phyloP scores from a whole-genome alignment of 2,329 filamentous ascomycete genomes.

The Exophiala bonariae region DNA sequence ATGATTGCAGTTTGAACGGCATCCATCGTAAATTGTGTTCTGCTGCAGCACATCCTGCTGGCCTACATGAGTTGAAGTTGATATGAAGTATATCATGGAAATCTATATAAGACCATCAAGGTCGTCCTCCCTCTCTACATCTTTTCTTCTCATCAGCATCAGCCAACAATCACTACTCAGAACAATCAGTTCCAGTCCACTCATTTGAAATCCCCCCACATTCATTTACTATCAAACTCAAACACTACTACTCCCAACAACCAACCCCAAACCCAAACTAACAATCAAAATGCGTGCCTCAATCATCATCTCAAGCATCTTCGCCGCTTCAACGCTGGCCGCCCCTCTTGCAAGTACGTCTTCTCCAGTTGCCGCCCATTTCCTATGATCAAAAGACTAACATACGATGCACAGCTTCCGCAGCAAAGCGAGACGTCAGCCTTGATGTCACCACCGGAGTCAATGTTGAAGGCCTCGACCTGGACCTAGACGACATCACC shows the following conservation, averaged over 20 bases:
- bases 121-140: no score
- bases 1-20: no score
- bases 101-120: no score
- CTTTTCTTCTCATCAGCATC: conserved; percentile 1
- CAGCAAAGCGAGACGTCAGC: no score
- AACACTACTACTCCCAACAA: no score
- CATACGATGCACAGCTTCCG: neutral
- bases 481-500: neutral
- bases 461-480: no score
- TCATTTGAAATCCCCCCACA: neutral
- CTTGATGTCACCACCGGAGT: conserved; percentile 1
- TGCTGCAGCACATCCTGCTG: no score
- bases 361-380: no score
- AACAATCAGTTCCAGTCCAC: conserved; percentile 7
- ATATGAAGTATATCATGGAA: conserved; percentile 5
- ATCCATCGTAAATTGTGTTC: no score
- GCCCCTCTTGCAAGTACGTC: conserved; percentile 18
- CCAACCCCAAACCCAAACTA: neutral
- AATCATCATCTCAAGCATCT: conserved; percentile 18
- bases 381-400: no score
- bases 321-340: conserved; percentile 20
- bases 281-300: conserved; percentile 24
- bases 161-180: conserved; percentile 9
- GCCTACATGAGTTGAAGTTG: no score
- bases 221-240: conserved; percentile 1